These are phyloP conservation scores for Teunomyces gatunensis DNA, from an alignment of 805 yeast genomes.

Conservation along the genomic window DNA sequence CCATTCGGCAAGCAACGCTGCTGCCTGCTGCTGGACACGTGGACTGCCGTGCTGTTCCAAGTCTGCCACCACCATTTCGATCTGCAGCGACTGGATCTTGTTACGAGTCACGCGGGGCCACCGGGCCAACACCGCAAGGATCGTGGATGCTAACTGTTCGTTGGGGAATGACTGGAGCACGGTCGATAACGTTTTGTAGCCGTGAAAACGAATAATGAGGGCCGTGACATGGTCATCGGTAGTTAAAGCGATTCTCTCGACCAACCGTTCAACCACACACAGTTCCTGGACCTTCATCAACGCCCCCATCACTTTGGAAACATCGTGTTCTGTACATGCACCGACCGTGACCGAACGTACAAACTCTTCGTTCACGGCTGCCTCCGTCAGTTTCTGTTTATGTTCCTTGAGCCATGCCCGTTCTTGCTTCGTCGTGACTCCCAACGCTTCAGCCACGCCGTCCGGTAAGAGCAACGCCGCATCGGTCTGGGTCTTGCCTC, in stretches of 20 bases:
- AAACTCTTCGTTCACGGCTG: constrained; percentile 62
- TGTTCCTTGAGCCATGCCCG: constrained; percentile 64
- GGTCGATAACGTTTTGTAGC: constrained; percentile 73
- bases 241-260: constrained; percentile 63
- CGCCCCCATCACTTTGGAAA: constrained; percentile 76
- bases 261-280: constrained; percentile 59
- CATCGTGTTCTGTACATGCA: constrained; percentile 54
- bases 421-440: constrained; percentile 66
- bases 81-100: constrained; percentile 69
- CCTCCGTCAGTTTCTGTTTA: constrained; percentile 53
- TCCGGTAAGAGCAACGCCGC: constrained; percentile 83
- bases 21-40: constrained; percentile 35
- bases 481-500: constrained; percentile 96
- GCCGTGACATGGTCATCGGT: constrained; percentile 50
- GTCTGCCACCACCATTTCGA: constrained; percentile 59
- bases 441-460: constrained; percentile 79
- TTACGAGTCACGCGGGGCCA: constrained; percentile 67
- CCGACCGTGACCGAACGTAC: constrained; percentile 55
- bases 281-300: constrained; percentile 73
- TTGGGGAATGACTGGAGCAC: constrained; percentile 42
- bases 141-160: constrained; percentile 41
- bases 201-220: constrained; percentile 75
- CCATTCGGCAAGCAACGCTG: constrained; percentile 63
- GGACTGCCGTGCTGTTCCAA: constrained; percentile 28
- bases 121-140: constrained; percentile 55